Conservation (phyloP, 345 rosid genomes). For the Euphorbia pulcherrima region DNA sequence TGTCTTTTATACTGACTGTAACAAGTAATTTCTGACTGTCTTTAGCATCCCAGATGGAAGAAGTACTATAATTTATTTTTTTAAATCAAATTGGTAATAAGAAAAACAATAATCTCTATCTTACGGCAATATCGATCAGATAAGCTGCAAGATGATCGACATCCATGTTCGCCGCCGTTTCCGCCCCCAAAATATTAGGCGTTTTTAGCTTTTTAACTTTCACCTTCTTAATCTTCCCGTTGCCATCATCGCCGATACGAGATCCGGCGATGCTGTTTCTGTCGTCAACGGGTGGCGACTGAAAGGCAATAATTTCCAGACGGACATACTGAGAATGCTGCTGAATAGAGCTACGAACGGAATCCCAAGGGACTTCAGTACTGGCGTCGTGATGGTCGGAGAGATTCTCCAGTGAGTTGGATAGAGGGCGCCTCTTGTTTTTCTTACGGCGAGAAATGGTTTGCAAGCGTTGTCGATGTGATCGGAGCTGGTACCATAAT, state of each 20-base stretch:
- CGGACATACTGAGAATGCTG: neutral
- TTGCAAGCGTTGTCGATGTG: neutral
- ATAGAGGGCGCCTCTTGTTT: neutral
- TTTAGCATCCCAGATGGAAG: too few species aligned
- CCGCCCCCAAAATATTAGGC: slow-evolving; percentile 61
- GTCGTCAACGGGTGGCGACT: slow-evolving; percentile 36
- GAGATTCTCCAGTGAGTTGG: neutral
- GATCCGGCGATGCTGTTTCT: slow-evolving; percentile 42
- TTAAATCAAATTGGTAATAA: too few species aligned
- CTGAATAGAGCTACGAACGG: too few species aligned
- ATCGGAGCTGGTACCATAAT: neutral
- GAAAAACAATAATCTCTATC: neutral
- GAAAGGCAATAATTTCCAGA: slow-evolving; percentile 25
- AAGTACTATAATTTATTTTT: too few species aligned
- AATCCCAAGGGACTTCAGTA: too few species aligned
- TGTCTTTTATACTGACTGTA: too few species aligned
- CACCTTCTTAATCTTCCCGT: slow-evolving; percentile 23
- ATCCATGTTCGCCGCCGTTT: slow-evolving; percentile 61
- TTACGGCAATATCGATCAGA: slow-evolving; percentile 44
- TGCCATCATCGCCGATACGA: slow-evolving; percentile 24
- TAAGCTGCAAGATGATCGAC: slow-evolving; percentile 48
- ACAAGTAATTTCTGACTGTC: too few species aligned
- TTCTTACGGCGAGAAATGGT: neutral
- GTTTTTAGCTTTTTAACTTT: slow-evolving; percentile 64
- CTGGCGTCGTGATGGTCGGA: too few species aligned